Base-by-base conservation (phyloP, 2,329 filamentous ascomycete genomes). In the Tolypocladium paradoxum region DNA sequence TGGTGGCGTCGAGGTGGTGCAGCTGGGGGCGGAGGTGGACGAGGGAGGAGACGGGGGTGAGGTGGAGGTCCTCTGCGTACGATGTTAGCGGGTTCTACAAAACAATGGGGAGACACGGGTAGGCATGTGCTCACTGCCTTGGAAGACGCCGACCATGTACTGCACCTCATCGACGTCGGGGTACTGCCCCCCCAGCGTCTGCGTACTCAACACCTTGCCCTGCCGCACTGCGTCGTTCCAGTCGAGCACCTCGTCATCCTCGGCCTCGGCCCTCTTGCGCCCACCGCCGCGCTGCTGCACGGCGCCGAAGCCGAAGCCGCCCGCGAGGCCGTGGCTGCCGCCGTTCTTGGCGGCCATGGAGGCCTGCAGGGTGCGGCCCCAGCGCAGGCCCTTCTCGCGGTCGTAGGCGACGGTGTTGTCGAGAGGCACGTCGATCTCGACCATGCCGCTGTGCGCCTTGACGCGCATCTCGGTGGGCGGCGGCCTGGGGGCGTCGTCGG, bases 111-210 rank as follows among this genome's bases (percentile, higher is more conserved):
- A n/a, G 22, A 22, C 8, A 6, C 6, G 29, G 22, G 75, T 12
- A 20, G 18, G 18, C 8, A 6, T 11, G 29, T 24, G 75, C 83
- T 61, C 70, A 92, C 89, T 82, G 50, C 85, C 85, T 65, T 86
- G 82, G 66, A 97, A 96, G n/a, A 90, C 86, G 31, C 90, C 93
- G 49, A 96, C 78, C 84, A 96, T 95, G 72, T 95, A 95, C 59
- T 89, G 85, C 24, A 86, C 85, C 58, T 85, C 81, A 58, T 84
- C 82, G 3, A 83, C 75, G 40, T 82, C 78, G 14, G 84, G 77
- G 56, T 89, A 84, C 67, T 92, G 85, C 0, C 93, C 93, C 47
- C 90, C 91, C 24, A 96, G 76, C 0, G 90, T 95, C 73, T 95
- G 90, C 55, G 83, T 87, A 49, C 83, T 78, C 65, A 96, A 72